These are phyloP conservation scores for Bryum argenteum DNA, from an alignment of 225 moss, liverwort and hornwort genomes.

Conservation along the genomic window DNA sequence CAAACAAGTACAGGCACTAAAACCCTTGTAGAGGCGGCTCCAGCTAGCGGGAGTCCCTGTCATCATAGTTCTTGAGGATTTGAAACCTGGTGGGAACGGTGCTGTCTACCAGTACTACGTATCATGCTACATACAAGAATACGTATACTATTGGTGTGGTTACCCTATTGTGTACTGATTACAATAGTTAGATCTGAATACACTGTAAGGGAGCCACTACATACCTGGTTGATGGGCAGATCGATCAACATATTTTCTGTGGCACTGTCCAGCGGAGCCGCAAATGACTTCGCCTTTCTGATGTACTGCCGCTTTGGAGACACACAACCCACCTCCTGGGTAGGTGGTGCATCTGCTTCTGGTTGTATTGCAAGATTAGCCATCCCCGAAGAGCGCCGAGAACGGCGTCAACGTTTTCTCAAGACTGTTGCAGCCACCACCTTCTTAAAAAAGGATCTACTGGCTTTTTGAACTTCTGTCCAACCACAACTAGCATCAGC, in stretches of 20 bases:
- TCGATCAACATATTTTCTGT: background rate
- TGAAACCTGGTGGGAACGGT: too few relatives aligned
- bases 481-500: background rate
- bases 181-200: too few relatives aligned
- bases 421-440: background rate
- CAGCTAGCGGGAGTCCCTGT: too few relatives aligned
- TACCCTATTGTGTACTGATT: too few relatives aligned
- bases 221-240: slow-evolving; percentile 15
- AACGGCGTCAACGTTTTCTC: background rate
- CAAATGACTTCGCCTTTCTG: background rate
- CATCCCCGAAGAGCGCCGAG: background rate
- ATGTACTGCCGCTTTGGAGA: background rate
- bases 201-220: slow-evolving; percentile 2
- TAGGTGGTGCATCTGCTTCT: background rate
- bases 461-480: background rate
- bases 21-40: too few relatives aligned
- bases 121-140: too few relatives aligned
- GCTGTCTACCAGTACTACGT: too few relatives aligned
- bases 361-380: background rate
- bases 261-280: background rate
- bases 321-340: background rate
- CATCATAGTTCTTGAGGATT: too few relatives aligned
- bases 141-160: too few relatives aligned
- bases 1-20: too few relatives aligned
- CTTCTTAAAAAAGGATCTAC: too few relatives aligned